These are phyloP conservation scores for Leptographium lundbergii DNA, from an alignment of 2,329 filamentous ascomycete species.

Conservation along the genomic window DNA sequence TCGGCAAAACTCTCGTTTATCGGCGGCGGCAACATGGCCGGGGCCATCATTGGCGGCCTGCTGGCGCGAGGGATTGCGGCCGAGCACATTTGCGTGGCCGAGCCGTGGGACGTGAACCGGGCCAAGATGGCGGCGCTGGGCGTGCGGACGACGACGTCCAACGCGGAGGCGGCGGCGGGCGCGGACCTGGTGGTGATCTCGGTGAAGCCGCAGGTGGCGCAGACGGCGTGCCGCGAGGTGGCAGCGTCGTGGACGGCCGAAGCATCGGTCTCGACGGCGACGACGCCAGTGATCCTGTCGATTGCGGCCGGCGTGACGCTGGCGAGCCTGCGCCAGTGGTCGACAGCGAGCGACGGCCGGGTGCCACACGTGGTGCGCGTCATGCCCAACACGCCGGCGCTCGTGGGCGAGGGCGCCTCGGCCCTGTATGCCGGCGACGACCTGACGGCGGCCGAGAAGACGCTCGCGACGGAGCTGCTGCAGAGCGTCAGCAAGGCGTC, in stretches of 20 bases:
- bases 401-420: conserved; percentile 37
- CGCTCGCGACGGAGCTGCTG: conserved; percentile 28
- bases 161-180: conserved; percentile 28
- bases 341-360: conserved; percentile 22
- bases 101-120: conserved; percentile 40
- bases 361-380: conserved; percentile 34
- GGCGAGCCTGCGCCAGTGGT: conserved; percentile 29
- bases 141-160: conserved; percentile 32
- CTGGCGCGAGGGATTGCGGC: conserved; percentile 28
- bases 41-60: conserved; percentile 37
- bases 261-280: conserved; percentile 1
- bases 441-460: conserved; percentile 28
- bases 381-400: conserved; percentile 40
- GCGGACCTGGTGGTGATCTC: conserved; percentile 36
- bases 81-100: conserved; percentile 32
- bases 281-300: conserved; percentile 31
- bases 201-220: conserved; percentile 38
- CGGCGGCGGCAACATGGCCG: conserved; percentile 39
- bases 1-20: conserved; percentile 24
- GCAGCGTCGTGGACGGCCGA: conserved; percentile 22
- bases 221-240: conserved; percentile 33
- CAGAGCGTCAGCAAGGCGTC: conserved; percentile 32
- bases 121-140: conserved; percentile 32
- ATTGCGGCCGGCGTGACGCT: conserved; percentile 37
- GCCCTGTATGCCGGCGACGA: conserved; percentile 31